Evolutionary conservation across 2,329 filamentous ascomycete species (phyloP).

Genomic region (Thelonectria rubi): DNA sequence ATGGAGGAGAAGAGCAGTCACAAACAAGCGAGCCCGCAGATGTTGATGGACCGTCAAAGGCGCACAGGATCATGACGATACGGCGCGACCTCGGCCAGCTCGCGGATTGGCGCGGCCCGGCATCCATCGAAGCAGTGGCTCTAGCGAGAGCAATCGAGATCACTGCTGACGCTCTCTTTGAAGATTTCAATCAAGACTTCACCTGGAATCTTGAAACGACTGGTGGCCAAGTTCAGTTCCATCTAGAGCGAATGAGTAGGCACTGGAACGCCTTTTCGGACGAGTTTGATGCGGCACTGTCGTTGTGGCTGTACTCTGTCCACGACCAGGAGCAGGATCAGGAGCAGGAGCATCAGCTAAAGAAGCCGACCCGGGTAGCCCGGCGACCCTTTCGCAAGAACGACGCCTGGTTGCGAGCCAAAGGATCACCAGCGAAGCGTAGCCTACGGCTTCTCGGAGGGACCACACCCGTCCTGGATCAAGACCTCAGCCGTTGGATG

Average conservation of each 20-base stretch:
- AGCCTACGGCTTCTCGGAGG: conserved; percentile 29
- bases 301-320: conserved; percentile 43
- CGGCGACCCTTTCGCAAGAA: background rate
- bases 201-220: background rate
- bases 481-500: conserved; percentile 33
- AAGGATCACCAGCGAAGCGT: conserved; percentile 13
- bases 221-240: conserved; percentile 9
- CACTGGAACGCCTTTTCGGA: conserved; percentile 32
- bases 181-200: conserved; percentile 6
- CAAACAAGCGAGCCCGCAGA: background rate
- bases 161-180: conserved; percentile 33
- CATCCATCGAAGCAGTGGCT: conserved; percentile 24
- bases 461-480: conserved; percentile 13
- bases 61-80: conserved; percentile 30
- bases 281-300: conserved; percentile 44
- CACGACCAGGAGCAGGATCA: background rate
- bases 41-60: background rate
- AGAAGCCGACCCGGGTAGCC: too few relatives aligned
- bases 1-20: too few relatives aligned
- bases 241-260: too few relatives aligned
- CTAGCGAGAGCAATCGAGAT: conserved; percentile 36
- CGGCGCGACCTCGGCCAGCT: conserved; percentile 32
- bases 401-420: conserved; percentile 32
- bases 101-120: conserved; percentile 35
- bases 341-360: background rate